Conservation (phyloP, 768 basidiomycete species). For the Pleurotus sapidus region DNA sequence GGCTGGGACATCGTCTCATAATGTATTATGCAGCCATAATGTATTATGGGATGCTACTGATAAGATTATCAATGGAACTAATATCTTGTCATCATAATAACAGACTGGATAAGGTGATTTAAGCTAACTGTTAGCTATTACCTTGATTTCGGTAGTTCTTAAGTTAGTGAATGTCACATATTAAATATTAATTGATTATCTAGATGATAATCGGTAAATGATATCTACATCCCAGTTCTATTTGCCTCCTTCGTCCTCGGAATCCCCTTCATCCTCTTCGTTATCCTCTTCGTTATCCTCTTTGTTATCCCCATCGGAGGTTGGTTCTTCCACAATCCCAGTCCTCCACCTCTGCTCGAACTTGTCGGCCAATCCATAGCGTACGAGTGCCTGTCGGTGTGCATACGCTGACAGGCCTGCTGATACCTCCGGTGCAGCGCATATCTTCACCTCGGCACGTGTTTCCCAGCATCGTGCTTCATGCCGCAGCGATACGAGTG, state of each 20-base stretch:
- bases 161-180: too few species aligned
- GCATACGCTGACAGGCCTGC: neutral
- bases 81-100: too few species aligned
- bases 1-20: too few species aligned
- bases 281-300: neutral
- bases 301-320: neutral
- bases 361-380: neutral
- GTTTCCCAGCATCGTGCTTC: neutral
- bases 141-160: too few species aligned
- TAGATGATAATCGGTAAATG: neutral
- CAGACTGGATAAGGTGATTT: too few species aligned
- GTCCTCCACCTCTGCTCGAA: neutral
- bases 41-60: too few species aligned
- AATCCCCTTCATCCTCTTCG: neutral
- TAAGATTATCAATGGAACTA: too few species aligned
- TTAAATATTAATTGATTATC: too few species aligned
- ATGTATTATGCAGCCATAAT: too few species aligned
- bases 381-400: neutral
- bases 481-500: slow-evolving; percentile 4
- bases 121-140: too few species aligned
- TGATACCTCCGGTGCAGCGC: neutral
- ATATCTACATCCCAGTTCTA: neutral
- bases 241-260: neutral
- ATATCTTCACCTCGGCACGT: neutral
- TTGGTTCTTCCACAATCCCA: neutral